These are phyloP conservation scores for Hypoxylon sp. DNA, from an alignment of 2,329 filamentous ascomycete genomes.

Conservation along the genomic window DNA sequence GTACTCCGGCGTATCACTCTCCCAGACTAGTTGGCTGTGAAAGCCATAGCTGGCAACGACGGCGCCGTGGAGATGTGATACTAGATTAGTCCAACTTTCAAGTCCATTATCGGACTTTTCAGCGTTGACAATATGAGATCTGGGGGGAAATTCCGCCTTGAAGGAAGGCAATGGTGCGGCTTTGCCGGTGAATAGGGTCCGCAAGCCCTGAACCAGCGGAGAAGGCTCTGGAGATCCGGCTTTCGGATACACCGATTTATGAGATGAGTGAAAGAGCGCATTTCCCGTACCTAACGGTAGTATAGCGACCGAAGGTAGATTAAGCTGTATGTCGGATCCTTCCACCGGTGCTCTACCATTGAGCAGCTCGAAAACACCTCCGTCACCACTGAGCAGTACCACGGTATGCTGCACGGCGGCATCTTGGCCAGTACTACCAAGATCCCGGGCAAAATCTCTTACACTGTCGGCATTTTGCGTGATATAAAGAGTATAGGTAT, in stretches of 20 bases:
- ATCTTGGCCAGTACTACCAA: conserved; percentile 53
- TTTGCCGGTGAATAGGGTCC: conserved; percentile 71
- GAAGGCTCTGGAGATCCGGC: conserved; percentile 52
- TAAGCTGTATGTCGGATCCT: conserved; percentile 3
- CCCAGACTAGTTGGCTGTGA: conserved; percentile 88
- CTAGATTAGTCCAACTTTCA: conserved; percentile 51
- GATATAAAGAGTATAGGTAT: conserved; percentile 66
- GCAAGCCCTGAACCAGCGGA: conserved; percentile 64
- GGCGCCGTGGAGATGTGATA: conserved; percentile 72
- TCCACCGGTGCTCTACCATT: conserved; percentile 65
- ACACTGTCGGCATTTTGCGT: conserved; percentile 76
- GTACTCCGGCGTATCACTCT: conserved; percentile 88
- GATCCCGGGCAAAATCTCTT: conserved; percentile 67
- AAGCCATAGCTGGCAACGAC: conserved; percentile 93
- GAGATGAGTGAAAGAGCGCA: conserved; percentile 72
- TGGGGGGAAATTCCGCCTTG: conserved; percentile 70
- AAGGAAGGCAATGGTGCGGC: conserved; percentile 72
- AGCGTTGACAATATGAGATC: conserved; percentile 62
- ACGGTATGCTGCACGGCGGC: conserved; percentile 66
- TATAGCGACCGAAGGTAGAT: conserved; percentile 62
- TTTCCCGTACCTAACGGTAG: conserved; percentile 76
- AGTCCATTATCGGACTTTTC: conserved; percentile 31
- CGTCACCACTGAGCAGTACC: conserved; percentile 87
- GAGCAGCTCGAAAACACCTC: conserved; percentile 84
- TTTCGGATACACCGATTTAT: conserved; percentile 67